Evolutionary conservation across 192 early-diverging fungal genomes (phyloP).

Genomic region (Entomortierella lignicola): DNA sequence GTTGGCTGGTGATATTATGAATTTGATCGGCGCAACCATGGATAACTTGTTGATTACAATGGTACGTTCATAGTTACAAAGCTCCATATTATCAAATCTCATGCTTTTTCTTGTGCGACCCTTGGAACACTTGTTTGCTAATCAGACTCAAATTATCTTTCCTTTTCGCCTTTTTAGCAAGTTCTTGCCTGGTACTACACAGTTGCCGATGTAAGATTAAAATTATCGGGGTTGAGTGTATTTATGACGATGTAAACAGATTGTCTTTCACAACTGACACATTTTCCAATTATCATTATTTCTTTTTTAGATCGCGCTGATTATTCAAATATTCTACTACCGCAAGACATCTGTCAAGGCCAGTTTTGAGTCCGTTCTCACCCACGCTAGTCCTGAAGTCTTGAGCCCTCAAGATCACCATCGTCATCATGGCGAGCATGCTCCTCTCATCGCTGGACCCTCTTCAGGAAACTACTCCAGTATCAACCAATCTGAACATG

Average conservation of each 20-base stretch:
- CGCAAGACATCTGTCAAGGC: conserved; percentile 42
- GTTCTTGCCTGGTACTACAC: conserved; percentile 78
- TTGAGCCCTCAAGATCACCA: too few relatives aligned
- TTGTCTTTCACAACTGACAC: background rate
- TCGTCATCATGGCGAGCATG: conserved; percentile 14
- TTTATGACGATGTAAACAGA: too few relatives aligned
- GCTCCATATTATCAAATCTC: background rate
- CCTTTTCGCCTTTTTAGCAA: conserved; percentile 42
- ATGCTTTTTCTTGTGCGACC: conserved; percentile 4
- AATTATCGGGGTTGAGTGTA: background rate
- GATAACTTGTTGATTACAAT: conserved; percentile 78
- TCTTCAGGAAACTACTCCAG: conserved; percentile 25
- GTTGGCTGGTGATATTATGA: conserved; percentile 83
- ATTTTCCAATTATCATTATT: too few relatives aligned
- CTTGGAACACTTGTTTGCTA: conserved; percentile 12
- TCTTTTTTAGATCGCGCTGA: conserved; percentile 53
- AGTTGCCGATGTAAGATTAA: conserved; percentile 68
- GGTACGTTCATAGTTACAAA: conserved; percentile 47
- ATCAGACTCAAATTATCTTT: background rate
- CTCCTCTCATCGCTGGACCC: conserved; percentile 3
- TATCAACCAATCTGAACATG: conserved; percentile 28
- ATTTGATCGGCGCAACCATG: conserved; percentile 77
- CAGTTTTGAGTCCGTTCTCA: conserved; percentile 53
- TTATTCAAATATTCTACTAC: conserved; percentile 77
- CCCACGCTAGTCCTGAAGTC: conserved; percentile 28